Percentiles rank a stretch among this genome's conserved stretches.
These are phyloP conservation scores for Trametes polyzona DNA, from an alignment of 1,284 basidiomycete species.

Conservation along the genomic window DNA sequence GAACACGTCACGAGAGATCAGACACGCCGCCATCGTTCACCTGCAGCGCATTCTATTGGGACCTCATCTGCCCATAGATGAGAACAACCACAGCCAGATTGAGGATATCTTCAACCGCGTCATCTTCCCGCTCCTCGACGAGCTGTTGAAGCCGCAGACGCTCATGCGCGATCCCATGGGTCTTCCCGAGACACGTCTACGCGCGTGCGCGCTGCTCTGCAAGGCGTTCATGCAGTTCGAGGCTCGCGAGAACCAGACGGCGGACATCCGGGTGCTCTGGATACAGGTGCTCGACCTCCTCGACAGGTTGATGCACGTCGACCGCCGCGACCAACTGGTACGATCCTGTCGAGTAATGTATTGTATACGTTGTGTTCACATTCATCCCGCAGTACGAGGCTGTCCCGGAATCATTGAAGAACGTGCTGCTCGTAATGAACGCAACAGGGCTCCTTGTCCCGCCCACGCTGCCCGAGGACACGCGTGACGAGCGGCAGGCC, in stretches of 20 bases:
- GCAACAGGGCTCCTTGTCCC: constrained; percentile 83
- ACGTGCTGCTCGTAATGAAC: constrained; percentile 96
- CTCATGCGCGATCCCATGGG: constrained; percentile 82
- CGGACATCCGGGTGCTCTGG: constrained; percentile 83
- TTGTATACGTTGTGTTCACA: constrained; percentile 18
- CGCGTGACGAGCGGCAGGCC: constrained; percentile 68
- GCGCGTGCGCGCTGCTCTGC: constrained; percentile 88
- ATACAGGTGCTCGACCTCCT: constrained; percentile 91
- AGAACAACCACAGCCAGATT: constrained; percentile 62
- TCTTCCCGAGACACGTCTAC: constrained; percentile 88
- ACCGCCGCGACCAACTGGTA: constrained; percentile 86
- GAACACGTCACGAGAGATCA: constrained; percentile 84
- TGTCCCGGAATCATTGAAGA: constrained; percentile 95
- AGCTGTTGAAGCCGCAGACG: constrained; percentile 86
- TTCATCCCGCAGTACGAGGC: constrained; percentile 77
- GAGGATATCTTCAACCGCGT: constrained; percentile 89
- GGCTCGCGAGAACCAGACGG: constrained; percentile 68
- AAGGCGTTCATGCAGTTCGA: constrained; percentile 96
- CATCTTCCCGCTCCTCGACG: constrained; percentile 92
- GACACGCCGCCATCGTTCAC: constrained; percentile 83
- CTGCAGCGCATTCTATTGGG: constrained; percentile 90
- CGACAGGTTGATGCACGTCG: constrained; percentile 87
- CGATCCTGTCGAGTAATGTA: constrained; percentile 37
- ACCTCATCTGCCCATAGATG: constrained; percentile 67
- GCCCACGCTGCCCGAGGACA: constrained; percentile 54